A percentile compares a stretch with the other conserved stretches of the same genome.
Conservation (phyloP, 805 yeast genomes). For the Phaffomyces thermotolerans region DNA sequence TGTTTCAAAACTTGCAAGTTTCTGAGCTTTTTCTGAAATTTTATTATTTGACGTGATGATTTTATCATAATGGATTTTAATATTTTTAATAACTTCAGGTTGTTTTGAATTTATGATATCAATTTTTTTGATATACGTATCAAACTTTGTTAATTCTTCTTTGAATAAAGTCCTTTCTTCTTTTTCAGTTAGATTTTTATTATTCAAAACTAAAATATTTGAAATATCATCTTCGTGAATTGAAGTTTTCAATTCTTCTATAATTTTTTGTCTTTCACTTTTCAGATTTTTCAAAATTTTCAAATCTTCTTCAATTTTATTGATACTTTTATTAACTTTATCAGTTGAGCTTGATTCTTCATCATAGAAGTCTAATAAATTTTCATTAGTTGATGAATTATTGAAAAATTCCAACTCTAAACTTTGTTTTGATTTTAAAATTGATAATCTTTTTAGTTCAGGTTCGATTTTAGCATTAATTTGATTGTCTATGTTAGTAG, state of each 20-base stretch:
- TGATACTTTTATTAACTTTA: conserved; percentile 32
- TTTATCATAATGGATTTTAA: conserved; percentile 40
- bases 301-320: conserved; percentile 46
- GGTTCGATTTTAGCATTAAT: conserved; percentile 42
- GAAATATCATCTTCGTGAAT: conserved; percentile 84
- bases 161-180: conserved; percentile 58
- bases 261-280: conserved; percentile 52
- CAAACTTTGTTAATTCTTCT: conserved; percentile 70
- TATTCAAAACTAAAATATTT: conserved; percentile 59
- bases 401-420: conserved; percentile 17
- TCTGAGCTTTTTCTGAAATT: conserved; percentile 33
- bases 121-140: conserved; percentile 57
- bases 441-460: conserved; percentile 33
- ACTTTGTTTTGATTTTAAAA: conserved; percentile 39
- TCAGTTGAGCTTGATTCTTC: conserved; percentile 17
- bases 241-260: conserved; percentile 58
- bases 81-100: conserved; percentile 39
- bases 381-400: conserved; percentile 24
- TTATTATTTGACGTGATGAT: conserved; percentile 35
- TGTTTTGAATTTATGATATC: conserved; percentile 66
- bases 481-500: conserved; percentile 51
- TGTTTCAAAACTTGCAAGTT: conserved; percentile 35
- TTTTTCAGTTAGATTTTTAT: conserved; percentile 40
- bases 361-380: conserved; percentile 67
- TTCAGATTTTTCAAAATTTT: conserved; percentile 56